Conservation (phyloP, 441 rosid genomes). For the Erodium moschatum region DNA sequence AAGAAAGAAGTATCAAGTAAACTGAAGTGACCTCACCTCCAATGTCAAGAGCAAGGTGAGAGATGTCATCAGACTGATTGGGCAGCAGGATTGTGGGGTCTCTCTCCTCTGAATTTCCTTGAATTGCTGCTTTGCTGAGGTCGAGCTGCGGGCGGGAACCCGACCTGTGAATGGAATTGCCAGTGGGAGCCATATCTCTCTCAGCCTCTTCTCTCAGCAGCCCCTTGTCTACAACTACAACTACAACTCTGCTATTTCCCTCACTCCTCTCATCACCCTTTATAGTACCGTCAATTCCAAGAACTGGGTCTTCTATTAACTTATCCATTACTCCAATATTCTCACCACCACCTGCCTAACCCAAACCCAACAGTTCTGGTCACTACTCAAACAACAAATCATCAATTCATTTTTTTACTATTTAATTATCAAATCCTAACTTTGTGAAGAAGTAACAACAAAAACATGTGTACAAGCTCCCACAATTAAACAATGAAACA, state of each 20-base stretch:
- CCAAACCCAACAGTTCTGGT: conserved; percentile 23
- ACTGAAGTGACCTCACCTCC: conserved; percentile 84
- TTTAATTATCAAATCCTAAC: conserved; percentile 7
- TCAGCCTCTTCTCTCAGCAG: conserved; percentile 26
- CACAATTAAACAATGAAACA: background rate
- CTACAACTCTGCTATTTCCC: conserved; percentile 10
- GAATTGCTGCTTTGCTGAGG: conserved; percentile 94
- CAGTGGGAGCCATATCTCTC: conserved; percentile 58
- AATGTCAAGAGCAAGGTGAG: conserved; percentile 90
- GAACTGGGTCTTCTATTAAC: conserved; percentile 41
- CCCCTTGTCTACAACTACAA: conserved; percentile 22
- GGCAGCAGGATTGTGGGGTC: conserved; percentile 91
- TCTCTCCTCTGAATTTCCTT: conserved; percentile 80
- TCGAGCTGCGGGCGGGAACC: conserved; percentile 93
- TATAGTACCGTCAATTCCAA: conserved; percentile 32
- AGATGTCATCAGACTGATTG: conserved; percentile 95
- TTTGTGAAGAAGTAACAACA: background rate
- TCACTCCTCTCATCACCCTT: conserved; percentile 19
- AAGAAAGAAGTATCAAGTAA: background rate
- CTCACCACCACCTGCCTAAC: conserved; percentile 23
- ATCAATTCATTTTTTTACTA: background rate
- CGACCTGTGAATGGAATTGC: conserved; percentile 70
- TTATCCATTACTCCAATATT: conserved; percentile 43
- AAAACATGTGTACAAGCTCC: conserved; percentile 5
- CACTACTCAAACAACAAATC: conserved; percentile 9